Conservation (phyloP, 345 rosid genomes). For the Limnanthes douglasii region DNA sequence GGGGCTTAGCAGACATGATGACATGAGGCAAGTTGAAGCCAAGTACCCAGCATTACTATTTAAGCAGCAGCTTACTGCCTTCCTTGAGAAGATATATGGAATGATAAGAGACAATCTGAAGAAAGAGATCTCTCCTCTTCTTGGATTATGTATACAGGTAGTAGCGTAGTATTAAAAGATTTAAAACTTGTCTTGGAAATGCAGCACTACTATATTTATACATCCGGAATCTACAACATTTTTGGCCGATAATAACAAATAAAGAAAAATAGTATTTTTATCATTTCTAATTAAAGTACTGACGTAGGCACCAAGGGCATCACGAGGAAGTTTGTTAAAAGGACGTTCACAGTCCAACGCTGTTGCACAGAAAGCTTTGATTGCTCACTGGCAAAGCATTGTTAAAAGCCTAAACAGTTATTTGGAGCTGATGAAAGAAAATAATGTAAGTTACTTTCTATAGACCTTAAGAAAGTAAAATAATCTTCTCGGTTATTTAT, state of each 20-base stretch:
- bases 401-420: constrained; percentile 77
- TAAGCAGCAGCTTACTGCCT: constrained; percentile 98
- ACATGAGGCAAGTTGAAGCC: constrained; percentile 90
- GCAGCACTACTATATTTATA: neutral
- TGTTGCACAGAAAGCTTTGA: constrained; percentile 92
- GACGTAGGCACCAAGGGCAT: constrained; percentile 87
- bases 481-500: constrained; percentile 7
- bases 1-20: constrained; percentile 61
- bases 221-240: constrained; percentile 2
- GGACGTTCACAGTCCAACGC: constrained; percentile 97
- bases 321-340: constrained; percentile 87
- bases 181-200: neutral
- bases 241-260: neutral
- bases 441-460: constrained; percentile 40
- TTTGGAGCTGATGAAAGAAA: constrained; percentile 55
- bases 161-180: constrained; percentile 3
- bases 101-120: constrained; percentile 93
- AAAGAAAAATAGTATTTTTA: neutral
- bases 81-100: constrained; percentile 98
- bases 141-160: constrained; percentile 97
- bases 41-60: constrained; percentile 94
- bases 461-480: constrained; percentile 2
- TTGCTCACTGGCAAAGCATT: constrained; percentile 97
- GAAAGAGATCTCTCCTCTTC: constrained; percentile 95
- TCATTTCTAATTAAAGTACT: constrained; percentile 1